Conservation (phyloP, 202 grass and related monocot species). For the Zoysia matrella region DNA sequence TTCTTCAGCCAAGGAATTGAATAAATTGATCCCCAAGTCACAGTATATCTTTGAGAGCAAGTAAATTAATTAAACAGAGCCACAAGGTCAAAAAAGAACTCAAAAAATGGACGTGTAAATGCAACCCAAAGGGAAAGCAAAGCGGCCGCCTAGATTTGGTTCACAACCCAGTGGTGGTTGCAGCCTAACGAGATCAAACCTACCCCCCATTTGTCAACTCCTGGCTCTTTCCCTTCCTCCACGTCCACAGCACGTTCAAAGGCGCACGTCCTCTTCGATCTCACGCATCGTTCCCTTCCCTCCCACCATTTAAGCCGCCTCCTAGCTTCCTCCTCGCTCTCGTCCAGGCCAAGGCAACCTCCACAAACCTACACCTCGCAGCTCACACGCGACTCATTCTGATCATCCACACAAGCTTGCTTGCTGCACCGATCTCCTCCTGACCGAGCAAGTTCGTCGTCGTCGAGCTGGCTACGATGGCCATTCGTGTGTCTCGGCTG, state of each 20-base stretch:
- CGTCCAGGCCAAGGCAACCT: neutral
- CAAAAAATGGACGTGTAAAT: conserved; percentile 9
- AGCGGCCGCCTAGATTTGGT: conserved; percentile 40
- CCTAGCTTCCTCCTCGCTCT: no score
- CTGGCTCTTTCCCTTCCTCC: neutral
- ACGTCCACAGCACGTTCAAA: conserved; percentile 37
- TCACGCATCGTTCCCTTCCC: neutral
- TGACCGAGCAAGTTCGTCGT: neutral
- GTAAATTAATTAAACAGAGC: neutral
- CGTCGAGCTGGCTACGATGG: conserved; percentile 9
- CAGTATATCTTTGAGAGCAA: no score
- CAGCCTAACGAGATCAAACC: conserved; percentile 60
- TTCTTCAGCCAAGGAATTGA: no score
- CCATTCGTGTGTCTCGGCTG: neutral
- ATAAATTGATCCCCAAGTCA: no score
- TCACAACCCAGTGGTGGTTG: conserved; percentile 43
- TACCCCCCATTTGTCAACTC: conserved; percentile 47
- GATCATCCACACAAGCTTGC: neutral
- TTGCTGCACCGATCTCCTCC: neutral
- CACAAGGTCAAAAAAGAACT: conserved; percentile 25
- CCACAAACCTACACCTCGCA: neutral
- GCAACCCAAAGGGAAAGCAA: neutral
- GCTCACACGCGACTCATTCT: neutral
- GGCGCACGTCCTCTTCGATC: conserved; percentile 42
- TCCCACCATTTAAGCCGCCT: conserved; percentile 47